Conservation (phyloP, 768 basidiomycete genomes). For the Leccinum sublutescens region DNA sequence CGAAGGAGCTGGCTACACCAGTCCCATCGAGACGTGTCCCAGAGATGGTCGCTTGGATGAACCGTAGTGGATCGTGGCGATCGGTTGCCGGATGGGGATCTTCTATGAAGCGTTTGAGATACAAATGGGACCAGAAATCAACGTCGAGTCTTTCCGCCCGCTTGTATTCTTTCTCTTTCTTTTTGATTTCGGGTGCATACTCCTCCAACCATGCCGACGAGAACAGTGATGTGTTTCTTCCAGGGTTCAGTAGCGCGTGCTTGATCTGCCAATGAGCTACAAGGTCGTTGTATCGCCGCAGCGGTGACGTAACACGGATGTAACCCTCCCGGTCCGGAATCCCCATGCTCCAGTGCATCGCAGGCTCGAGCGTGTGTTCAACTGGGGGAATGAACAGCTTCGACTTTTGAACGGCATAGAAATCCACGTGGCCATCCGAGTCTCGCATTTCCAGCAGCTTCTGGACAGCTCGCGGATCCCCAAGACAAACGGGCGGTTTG, state of each 20-base stretch:
- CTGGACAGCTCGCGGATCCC: conserved; percentile 36
- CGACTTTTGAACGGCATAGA: conserved; percentile 33
- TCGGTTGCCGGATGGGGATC: conserved; percentile 17
- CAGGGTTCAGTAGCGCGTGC: conserved; percentile 51
- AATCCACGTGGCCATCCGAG: conserved; percentile 43
- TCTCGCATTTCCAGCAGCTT: conserved; percentile 51
- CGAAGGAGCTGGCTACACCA: conserved; percentile 9
- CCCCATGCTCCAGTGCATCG: conserved; percentile 67
- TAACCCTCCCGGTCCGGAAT: conserved; percentile 79
- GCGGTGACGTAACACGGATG: conserved; percentile 76
- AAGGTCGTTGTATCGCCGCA: conserved; percentile 82
- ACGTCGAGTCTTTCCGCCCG: conserved; percentile 34
- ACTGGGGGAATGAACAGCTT: conserved; percentile 37
- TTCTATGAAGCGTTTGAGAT: conserved; percentile 38
- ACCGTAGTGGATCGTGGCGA: conserved; percentile 28
- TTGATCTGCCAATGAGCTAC: conserved; percentile 95
- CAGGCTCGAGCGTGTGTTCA: conserved; percentile 51
- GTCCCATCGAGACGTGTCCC: conserved; percentile 18
- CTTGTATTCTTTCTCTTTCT: conserved; percentile 36
- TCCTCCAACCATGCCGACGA: conserved; percentile 43
- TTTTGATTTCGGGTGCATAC: conserved; percentile 38
- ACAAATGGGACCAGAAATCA: conserved; percentile 41
- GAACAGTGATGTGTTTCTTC: conserved; percentile 42
- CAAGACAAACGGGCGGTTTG: conserved; percentile 30
- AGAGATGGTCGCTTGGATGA: conserved; percentile 27